Evolutionary conservation across 805 yeast species (phyloP).

Genomic region (Wickerhamomyces xylosicus): DNA sequence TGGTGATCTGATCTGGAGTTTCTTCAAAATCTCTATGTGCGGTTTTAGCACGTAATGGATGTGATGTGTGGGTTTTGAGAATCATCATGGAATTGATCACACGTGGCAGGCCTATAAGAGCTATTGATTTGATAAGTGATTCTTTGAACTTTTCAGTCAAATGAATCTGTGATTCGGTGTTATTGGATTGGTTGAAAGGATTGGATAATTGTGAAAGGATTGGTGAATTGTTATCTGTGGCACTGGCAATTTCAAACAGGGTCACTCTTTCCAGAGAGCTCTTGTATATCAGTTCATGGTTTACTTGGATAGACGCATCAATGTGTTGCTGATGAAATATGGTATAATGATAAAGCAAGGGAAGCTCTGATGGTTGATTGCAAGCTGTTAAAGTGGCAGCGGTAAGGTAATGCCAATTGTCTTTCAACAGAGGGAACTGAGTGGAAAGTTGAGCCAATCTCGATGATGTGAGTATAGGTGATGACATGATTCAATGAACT

Average conservation of each 20-base stretch:
- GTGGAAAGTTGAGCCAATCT: slow-evolving; percentile 29
- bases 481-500: background rate
- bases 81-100: slow-evolving; percentile 69
- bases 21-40: slow-evolving; percentile 22
- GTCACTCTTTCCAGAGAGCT: background rate
- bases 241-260: background rate
- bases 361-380: slow-evolving; percentile 75
- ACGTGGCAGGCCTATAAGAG: slow-evolving; percentile 76
- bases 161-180: slow-evolving; percentile 13
- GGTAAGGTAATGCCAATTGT: slow-evolving; percentile 69
- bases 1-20: slow-evolving; percentile 18
- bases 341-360: slow-evolving; percentile 65
- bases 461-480: slow-evolving; percentile 30
- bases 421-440: slow-evolving; percentile 40
- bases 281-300: background rate
- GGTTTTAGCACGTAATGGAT: slow-evolving; percentile 25
- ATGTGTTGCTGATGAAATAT: slow-evolving; percentile 21
- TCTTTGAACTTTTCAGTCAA: slow-evolving; percentile 58
- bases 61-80: slow-evolving; percentile 58
- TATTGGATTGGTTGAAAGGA: background rate
- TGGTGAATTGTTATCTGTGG: background rate
- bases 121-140: slow-evolving; percentile 66
- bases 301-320: background rate
- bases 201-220: slow-evolving; percentile 9
- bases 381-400: slow-evolving; percentile 76